A percentile compares a stretch with the other conserved stretches of the same genome.
Conservation (phyloP, 176 grass and related monocot genomes). For the Sorghum bicolor region Sorghum_bicolor_NCBIv3 NC_012870.2:75831501-75832000, state of each 20-base stretch:
- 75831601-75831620: slow-evolving; percentile 31
- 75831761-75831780: too few species aligned
- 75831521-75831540: not conserved
- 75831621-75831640: not conserved
- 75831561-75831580: not conserved
- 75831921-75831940: not conserved
- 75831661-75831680: too few species aligned
- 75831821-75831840: not conserved
- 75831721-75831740: not conserved
- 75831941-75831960: not conserved
- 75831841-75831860: slow-evolving; percentile 6
- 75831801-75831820: not conserved
- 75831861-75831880: not conserved
- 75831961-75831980: too few species aligned
- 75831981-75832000: not conserved
- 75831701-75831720: not conserved
- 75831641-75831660: not conserved
- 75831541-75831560: not conserved
- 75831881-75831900: not conserved
- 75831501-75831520: not conserved
- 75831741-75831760: too few species aligned
- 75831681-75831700: not conserved
- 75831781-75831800: too few species aligned
- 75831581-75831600: slow-evolving; percentile 49
- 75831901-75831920: not conserved